phyloP scores from a whole-genome alignment of 371 early-diverging fungal species.

The Aphelidium insulamus region DNA sequence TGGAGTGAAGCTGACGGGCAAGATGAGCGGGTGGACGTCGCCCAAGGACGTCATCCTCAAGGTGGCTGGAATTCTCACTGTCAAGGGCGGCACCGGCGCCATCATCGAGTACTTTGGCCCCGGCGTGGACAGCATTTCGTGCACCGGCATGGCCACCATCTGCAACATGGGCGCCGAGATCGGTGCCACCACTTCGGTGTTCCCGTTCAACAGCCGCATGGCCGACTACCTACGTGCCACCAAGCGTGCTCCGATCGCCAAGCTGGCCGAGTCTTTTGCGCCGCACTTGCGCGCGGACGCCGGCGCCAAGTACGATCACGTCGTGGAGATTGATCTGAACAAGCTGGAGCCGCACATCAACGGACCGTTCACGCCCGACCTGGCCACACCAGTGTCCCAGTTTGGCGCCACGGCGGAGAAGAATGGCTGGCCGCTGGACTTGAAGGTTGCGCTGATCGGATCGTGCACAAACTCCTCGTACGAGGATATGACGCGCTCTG shows the following conservation, averaged over 20 bases:
- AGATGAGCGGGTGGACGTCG: constrained; percentile 66
- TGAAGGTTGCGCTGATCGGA: constrained; percentile 76
- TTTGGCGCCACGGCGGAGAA: constrained; percentile 45
- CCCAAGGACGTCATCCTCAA: constrained; percentile 78
- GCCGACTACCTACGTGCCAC: constrained; percentile 55
- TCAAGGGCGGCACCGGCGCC: constrained; percentile 72
- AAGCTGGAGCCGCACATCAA: constrained; percentile 84
- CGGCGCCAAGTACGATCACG: constrained; percentile 47
- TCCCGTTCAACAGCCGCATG: constrained; percentile 63
- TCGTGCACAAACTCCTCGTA: constrained; percentile 90
- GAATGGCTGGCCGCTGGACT: constrained; percentile 69
- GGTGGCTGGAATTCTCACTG: constrained; percentile 67
- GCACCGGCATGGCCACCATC: constrained; percentile 89
- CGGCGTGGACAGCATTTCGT: constrained; percentile 58
- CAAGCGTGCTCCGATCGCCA: constrained; percentile 38
- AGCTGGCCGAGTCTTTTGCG: constrained; percentile 32
- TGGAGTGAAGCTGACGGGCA: constrained; percentile 78
- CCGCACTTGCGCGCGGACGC: constrained; percentile 18
- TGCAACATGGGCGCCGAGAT: constrained; percentile 91
- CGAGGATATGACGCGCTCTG: constrained; percentile 84
- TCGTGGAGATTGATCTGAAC: constrained; percentile 72
- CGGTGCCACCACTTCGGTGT: constrained; percentile 79
- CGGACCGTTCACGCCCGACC: constrained; percentile 91
- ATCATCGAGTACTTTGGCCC: constrained; percentile 83
- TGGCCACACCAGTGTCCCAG: constrained; percentile 64